Percentiles rank a stretch among this genome's conserved stretches.
These are phyloP conservation scores for Quercus robur DNA, from an alignment of 306 rosid species.

Conservation along the genomic window DNA sequence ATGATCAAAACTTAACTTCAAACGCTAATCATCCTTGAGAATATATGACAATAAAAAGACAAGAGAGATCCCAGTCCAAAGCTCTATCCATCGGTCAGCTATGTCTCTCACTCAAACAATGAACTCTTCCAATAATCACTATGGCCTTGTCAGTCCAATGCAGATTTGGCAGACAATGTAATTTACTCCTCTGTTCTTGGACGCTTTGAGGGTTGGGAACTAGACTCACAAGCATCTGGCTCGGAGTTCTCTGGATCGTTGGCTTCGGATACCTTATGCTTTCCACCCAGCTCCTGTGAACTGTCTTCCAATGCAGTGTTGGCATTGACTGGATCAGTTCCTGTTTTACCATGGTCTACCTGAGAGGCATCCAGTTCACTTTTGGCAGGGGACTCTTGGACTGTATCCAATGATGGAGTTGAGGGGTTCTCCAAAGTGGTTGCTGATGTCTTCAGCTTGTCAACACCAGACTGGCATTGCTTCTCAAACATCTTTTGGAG, in stretches of 20 bases:
- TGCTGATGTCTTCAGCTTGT: constrained; percentile 30
- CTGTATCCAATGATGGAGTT: constrained; percentile 39
- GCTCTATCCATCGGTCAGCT: constrained; percentile 35
- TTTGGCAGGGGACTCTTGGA: constrained; percentile 43
- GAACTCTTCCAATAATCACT: constrained; percentile 33
- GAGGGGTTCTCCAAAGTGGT: constrained; percentile 42
- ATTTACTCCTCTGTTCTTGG: constrained; percentile 49
- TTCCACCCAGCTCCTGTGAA: constrained; percentile 22
- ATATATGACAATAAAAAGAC: constrained; percentile 2
- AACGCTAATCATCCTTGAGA: not conserved
- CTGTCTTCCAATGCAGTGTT: constrained; percentile 27
- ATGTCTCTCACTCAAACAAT: constrained; percentile 27
- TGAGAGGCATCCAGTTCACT: constrained; percentile 49
- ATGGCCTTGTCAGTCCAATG: constrained; percentile 34
- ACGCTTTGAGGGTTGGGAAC: constrained; percentile 56
- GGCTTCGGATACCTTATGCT: constrained; percentile 37
- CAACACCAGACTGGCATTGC: constrained; percentile 51
- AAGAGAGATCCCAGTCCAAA: constrained; percentile 7
- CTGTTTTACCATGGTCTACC: constrained; percentile 27
- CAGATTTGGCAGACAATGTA: constrained; percentile 37
- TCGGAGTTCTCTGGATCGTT: constrained; percentile 32
- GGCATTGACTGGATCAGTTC: constrained; percentile 34
- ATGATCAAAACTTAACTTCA: constrained; percentile 24
- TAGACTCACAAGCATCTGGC: constrained; percentile 38
- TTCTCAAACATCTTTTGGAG: constrained; percentile 97